Percentiles rank a stretch among this genome's conserved stretches.
phyloP scores from a whole-genome alignment of 2,329 filamentous ascomycete species.

The Epicoccum nigrum region DNA sequence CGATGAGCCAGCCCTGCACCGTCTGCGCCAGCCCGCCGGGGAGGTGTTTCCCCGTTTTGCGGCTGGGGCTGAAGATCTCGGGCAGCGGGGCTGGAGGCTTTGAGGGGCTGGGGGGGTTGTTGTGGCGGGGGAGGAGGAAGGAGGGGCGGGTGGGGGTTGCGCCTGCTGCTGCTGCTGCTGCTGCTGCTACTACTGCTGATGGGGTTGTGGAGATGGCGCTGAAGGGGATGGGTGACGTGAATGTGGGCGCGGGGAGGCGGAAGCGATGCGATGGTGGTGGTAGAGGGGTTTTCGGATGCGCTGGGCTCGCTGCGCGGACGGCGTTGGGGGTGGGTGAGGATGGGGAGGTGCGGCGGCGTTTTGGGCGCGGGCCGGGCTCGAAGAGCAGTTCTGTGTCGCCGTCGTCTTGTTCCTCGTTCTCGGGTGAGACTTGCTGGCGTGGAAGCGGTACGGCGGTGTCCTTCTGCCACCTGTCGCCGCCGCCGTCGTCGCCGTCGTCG shows the following conservation, averaged over 20 bases:
- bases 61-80: constrained; percentile 61
- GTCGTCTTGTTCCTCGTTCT: constrained; percentile 18
- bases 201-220: neutral
- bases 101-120: constrained; percentile 16
- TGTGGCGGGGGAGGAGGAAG: neutral
- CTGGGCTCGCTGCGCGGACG: too few species aligned
- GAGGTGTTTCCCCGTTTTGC: constrained; percentile 57
- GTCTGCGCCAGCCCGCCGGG: constrained; percentile 57
- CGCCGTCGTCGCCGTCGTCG: too few species aligned
- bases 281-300: too few species aligned
- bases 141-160: neutral
- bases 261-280: constrained; percentile 3
- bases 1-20: constrained; percentile 59
- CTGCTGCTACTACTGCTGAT: too few species aligned
- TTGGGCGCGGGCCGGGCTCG: constrained; percentile 17
- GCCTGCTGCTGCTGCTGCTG: too few species aligned
- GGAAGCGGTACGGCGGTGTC: too few species aligned
- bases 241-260: constrained; percentile 5
- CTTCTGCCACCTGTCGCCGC: too few species aligned
- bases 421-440: too few species aligned
- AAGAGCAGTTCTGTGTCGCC: constrained; percentile 37
- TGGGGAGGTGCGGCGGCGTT: constrained; percentile 32
- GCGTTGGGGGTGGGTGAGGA: too few species aligned
- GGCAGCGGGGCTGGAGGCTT: constrained; percentile 49
- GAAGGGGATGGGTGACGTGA: neutral